phyloP scores from a whole-genome alignment of 441 rosid species.

The Melastoma candidum region DNA sequence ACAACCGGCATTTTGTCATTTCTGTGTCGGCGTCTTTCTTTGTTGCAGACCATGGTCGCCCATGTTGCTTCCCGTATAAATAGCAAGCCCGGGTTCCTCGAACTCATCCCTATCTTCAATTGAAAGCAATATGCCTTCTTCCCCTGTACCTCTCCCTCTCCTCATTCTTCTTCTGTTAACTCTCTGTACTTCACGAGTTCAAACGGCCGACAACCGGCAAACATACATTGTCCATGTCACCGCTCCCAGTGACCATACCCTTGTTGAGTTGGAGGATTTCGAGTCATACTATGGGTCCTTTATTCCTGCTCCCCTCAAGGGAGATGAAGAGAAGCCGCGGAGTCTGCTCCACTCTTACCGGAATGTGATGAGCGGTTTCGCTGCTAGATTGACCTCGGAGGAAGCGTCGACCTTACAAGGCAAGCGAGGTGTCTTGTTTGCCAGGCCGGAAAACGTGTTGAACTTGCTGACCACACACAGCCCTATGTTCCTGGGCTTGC shows the following conservation, averaged over 20 bases:
- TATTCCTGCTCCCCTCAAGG: neutral
- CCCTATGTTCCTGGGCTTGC: slow-evolving; percentile 6
- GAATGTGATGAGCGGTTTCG: slow-evolving; percentile 4
- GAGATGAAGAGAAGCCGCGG: neutral
- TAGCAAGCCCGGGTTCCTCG: too few species aligned
- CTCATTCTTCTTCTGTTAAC: too few species aligned
- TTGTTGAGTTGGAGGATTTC: slow-evolving; percentile 1
- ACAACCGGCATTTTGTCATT: too few species aligned
- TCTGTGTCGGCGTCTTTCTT: too few species aligned
- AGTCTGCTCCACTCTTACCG: slow-evolving; percentile 3
- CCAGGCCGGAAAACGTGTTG: neutral
- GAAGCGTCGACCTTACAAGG: slow-evolving; percentile 1
- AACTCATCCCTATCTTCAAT: too few species aligned
- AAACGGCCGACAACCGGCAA: too few species aligned
- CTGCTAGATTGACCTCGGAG: neutral
- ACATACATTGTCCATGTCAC: slow-evolving; percentile 6
- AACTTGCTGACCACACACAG: slow-evolving; percentile 6
- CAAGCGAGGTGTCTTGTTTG: neutral
- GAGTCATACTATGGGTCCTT: slow-evolving; percentile 4
- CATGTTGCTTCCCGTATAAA: too few species aligned
- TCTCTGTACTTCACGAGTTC: too few species aligned
- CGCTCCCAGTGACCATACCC: neutral
- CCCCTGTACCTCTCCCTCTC: too few species aligned
- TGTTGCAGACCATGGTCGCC: too few species aligned
- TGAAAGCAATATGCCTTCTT: too few species aligned